phyloP scores from a whole-genome alignment of 129 eudicot species.

The Erigeron canadensis region DNA sequence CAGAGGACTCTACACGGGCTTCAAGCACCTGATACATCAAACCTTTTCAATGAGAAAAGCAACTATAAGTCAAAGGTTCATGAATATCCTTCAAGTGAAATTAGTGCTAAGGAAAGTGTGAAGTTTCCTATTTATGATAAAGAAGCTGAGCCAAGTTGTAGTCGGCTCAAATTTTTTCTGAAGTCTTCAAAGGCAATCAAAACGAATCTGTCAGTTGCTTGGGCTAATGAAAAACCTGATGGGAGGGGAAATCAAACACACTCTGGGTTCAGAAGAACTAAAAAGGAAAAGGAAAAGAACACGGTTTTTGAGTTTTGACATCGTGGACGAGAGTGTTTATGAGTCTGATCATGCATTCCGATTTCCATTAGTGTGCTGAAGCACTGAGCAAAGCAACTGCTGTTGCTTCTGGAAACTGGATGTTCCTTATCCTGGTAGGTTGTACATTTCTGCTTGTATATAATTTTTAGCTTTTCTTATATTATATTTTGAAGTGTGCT shows the following conservation, averaged over 20 bases:
- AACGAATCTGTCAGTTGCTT: slow-evolving; percentile 54
- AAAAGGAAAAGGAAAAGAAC: slow-evolving; percentile 27
- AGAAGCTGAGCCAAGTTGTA: slow-evolving; percentile 32
- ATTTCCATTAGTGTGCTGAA: too few relatives aligned
- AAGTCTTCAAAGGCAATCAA: slow-evolving; percentile 49
- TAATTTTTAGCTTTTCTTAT: too few relatives aligned
- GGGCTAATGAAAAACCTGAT: slow-evolving; percentile 71
- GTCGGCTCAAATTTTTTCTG: slow-evolving; percentile 48
- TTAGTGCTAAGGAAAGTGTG: neutral
- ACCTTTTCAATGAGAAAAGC: slow-evolving; percentile 34
- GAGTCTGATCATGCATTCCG: too few relatives aligned
- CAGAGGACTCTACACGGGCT: slow-evolving; percentile 82
- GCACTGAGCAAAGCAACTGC: too few relatives aligned
- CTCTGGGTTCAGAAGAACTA: slow-evolving; percentile 29
- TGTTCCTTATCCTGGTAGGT: too few relatives aligned
- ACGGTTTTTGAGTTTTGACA: too few relatives aligned
- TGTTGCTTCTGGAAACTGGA: too few relatives aligned
- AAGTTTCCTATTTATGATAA: slow-evolving; percentile 15
- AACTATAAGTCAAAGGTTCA: too few relatives aligned
- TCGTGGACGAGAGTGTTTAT: too few relatives aligned
- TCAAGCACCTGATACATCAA: slow-evolving; percentile 38
- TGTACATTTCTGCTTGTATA: too few relatives aligned
- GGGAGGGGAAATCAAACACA: slow-evolving; percentile 32
- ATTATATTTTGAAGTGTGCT: too few relatives aligned
- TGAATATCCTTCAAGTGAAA: too few relatives aligned